Conservation (phyloP, 768 basidiomycete genomes). For the Neoboletus brunneissimus region DNA sequence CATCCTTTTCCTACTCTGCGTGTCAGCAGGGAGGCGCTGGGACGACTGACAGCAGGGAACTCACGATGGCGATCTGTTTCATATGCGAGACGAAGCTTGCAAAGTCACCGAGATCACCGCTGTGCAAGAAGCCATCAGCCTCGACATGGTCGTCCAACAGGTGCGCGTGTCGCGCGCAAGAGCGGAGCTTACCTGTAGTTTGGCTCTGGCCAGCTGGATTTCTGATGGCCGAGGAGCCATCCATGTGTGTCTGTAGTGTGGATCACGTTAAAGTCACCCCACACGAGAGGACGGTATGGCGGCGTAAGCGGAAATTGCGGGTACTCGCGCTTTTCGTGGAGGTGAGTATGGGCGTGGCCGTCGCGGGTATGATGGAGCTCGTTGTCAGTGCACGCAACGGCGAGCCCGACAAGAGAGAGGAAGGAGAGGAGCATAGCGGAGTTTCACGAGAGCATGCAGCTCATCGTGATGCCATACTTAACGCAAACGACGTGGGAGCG, state of each 20-base stretch:
- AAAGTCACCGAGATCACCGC: constrained; percentile 77
- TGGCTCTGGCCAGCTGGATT: constrained; percentile 67
- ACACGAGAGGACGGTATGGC: constrained; percentile 67
- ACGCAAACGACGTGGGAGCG: not conserved
- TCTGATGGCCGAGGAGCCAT: constrained; percentile 84
- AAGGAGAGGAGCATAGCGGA: constrained; percentile 16
- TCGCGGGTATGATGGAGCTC: constrained; percentile 22
- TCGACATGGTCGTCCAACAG: not conserved
- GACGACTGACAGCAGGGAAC: constrained; percentile 3
- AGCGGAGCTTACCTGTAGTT: constrained; percentile 53
- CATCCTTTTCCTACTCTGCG: constrained; percentile 52
- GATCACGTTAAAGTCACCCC: constrained; percentile 89
- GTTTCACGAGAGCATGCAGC: not conserved
- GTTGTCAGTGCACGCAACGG: constrained; percentile 20
- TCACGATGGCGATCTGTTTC: constrained; percentile 66
- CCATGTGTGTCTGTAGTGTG: constrained; percentile 85
- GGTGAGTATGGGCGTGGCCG: constrained; percentile 36
- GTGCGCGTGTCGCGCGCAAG: not conserved
- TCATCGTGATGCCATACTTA: not conserved
- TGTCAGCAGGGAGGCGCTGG: not conserved
- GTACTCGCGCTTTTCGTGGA: constrained; percentile 35
- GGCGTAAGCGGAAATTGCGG: constrained; percentile 45
- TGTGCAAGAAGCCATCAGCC: constrained; percentile 8
- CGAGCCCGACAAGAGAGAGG: constrained; percentile 17
- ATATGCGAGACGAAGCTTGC: constrained; percentile 83